These are phyloP conservation scores for Fusarium compactum DNA, from an alignment of 2,329 filamentous ascomycete genomes.

Conservation along the genomic window DNA sequence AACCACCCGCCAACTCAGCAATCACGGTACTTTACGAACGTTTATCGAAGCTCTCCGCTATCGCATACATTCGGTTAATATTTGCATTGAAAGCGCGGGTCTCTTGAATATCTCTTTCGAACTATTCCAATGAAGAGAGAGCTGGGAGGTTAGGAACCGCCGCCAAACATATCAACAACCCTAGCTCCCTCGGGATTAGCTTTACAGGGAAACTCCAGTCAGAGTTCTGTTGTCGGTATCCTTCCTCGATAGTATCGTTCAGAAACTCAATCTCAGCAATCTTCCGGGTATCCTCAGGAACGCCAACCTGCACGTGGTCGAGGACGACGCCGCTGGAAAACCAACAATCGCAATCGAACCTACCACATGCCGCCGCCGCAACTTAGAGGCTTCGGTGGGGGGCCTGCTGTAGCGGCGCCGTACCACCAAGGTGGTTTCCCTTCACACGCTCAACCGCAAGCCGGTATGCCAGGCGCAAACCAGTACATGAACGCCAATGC, in stretches of 20 bases:
- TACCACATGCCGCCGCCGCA: slow-evolving; percentile 54
- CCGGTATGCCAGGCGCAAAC: slow-evolving; percentile 70
- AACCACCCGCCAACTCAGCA: slow-evolving; percentile 27
- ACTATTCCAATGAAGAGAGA: slow-evolving; percentile 38
- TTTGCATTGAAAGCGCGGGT: neutral
- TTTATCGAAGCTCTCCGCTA: slow-evolving; percentile 11
- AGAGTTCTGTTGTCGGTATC: neutral
- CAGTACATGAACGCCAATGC: slow-evolving; percentile 79
- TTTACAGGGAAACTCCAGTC: neutral
- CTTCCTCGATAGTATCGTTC: neutral
- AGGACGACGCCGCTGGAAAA: neutral
- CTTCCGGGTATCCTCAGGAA: neutral
- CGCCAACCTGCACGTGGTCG: neutral
- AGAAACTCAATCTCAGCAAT: neutral
- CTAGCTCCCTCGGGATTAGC: neutral
- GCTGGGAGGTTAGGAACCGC: neutral
- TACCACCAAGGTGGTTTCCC: slow-evolving; percentile 64
- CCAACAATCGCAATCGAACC: neutral
- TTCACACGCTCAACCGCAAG: slow-evolving; percentile 64
- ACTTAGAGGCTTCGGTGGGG: slow-evolving; percentile 55
- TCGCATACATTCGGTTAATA: slow-evolving; percentile 1
- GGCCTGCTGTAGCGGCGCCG: slow-evolving; percentile 54
- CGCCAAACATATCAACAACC: neutral
- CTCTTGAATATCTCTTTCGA: neutral
- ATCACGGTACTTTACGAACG: slow-evolving; percentile 13